phyloP scores from a whole-genome alignment of 164 flowering plant genomes.

The Nymphaea thermarum region DNA sequence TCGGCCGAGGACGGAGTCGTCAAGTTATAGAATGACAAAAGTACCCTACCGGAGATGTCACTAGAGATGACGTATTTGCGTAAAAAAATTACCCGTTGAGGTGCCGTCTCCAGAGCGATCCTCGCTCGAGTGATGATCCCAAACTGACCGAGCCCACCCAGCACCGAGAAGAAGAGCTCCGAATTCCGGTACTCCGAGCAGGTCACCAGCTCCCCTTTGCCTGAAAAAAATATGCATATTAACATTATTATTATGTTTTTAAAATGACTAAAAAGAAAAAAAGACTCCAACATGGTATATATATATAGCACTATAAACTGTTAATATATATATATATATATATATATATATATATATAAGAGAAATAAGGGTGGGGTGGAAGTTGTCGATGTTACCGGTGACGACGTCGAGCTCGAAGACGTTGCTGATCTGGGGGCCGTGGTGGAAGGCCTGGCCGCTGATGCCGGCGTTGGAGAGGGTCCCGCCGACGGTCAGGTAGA shows the following conservation, averaged over 20 bases:
- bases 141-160: slow-evolving; percentile 95
- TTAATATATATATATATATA: too few species aligned
- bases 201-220: slow-evolving; percentile 71
- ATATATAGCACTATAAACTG: too few species aligned
- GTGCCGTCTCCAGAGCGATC: slow-evolving; percentile 77
- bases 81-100: slow-evolving; percentile 45
- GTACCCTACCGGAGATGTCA: too few species aligned
- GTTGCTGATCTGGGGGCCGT: slow-evolving; percentile 93
- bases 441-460: slow-evolving; percentile 91
- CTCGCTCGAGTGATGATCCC: slow-evolving; percentile 95
- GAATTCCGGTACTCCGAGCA: slow-evolving; percentile 59
- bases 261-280: too few species aligned
- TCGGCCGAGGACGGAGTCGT: too few species aligned
- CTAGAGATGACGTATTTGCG: too few species aligned
- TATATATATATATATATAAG: too few species aligned
- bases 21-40: too few species aligned
- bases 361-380: not conserved
- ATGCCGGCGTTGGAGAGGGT: slow-evolving; percentile 94
- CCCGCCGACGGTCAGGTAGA: slow-evolving; percentile 88
- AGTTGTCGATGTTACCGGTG: slow-evolving; percentile 37
- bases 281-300: too few species aligned
- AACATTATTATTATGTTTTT: too few species aligned
- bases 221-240: slow-evolving; percentile 18
- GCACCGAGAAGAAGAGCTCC: slow-evolving; percentile 67
- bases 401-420: slow-evolving; percentile 82